These are phyloP conservation scores for Syncephalastrum racemosum DNA, from an alignment of 371 early-diverging fungal species.

Conservation along the genomic window DNA sequence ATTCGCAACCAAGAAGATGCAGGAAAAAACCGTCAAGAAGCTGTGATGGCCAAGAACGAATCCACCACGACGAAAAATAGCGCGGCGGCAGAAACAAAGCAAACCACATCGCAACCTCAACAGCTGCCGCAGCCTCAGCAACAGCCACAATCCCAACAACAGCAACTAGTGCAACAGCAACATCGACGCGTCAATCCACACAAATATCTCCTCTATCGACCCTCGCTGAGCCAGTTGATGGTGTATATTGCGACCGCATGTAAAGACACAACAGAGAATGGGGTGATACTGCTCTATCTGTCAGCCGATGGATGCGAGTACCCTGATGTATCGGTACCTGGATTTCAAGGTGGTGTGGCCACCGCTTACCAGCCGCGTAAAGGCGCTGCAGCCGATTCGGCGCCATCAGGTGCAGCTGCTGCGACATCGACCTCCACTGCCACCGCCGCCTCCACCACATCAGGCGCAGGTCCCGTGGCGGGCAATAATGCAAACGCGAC, in stretches of 20 bases:
- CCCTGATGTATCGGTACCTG: constrained; percentile 36
- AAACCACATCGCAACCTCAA: background rate
- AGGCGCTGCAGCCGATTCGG: constrained; percentile 16
- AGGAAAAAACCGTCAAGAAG: background rate
- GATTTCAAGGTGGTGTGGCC: constrained; percentile 74
- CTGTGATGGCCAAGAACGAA: constrained; percentile 15
- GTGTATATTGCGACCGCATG: constrained; percentile 89
- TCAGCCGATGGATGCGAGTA: constrained; percentile 85
- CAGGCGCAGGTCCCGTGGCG: background rate
- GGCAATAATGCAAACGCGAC: background rate
- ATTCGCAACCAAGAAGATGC: background rate
- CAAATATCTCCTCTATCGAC: constrained; percentile 89
- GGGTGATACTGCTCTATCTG: constrained; percentile 83
- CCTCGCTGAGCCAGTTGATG: constrained; percentile 84
- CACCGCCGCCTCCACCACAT: constrained; percentile 5
- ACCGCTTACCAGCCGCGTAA: constrained; percentile 15
- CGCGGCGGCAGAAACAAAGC: background rate
- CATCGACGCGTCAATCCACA: constrained; percentile 79
- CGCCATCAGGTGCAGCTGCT: constrained; percentile 18
- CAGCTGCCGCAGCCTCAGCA: background rate
- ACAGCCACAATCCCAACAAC: constrained; percentile 3
- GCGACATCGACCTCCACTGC: background rate
- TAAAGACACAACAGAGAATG: constrained; percentile 84
- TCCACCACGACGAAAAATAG: constrained; percentile 13
- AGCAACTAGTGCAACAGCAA: constrained; percentile 13